These are phyloP conservation scores for Cryptococcus jaspeensis DNA, from an alignment of 1,284 basidiomycete species.

Conservation along the genomic window DNA sequence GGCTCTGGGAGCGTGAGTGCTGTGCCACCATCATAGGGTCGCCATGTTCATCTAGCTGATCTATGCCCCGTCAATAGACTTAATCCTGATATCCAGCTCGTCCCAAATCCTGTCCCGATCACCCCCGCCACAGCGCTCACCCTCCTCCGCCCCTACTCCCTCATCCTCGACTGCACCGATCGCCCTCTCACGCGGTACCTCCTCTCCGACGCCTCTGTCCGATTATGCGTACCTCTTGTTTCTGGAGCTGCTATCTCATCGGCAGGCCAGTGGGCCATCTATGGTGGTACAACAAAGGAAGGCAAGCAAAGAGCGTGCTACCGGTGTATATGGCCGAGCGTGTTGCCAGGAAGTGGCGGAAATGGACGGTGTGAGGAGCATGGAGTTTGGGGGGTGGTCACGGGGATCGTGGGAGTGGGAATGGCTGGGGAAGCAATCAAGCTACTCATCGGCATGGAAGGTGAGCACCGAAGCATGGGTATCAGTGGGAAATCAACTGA, in stretches of 20 bases:
- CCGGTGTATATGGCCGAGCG: conserved; percentile 82
- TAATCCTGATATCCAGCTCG: conserved; percentile 64
- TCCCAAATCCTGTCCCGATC: conserved; percentile 60
- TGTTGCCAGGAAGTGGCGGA: conserved; percentile 61
- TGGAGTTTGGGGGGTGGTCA: conserved; percentile 86
- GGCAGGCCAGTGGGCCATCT: conserved; percentile 85
- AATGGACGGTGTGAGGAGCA: conserved; percentile 82
- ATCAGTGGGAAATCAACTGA: neutral
- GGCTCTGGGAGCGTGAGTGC: conserved; percentile 61
- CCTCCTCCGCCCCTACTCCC: conserved; percentile 65
- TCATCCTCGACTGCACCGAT: conserved; percentile 94
- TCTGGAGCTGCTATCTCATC: conserved; percentile 89
- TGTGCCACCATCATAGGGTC: neutral
- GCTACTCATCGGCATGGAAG: conserved; percentile 68
- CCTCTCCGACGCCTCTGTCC: conserved; percentile 84
- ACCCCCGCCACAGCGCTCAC: conserved; percentile 61
- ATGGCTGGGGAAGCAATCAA: conserved; percentile 91
- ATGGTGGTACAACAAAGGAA: conserved; percentile 47
- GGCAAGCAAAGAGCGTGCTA: conserved; percentile 76
- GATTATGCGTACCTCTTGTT: conserved; percentile 72
- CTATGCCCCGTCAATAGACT: conserved; percentile 55
- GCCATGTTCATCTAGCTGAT: neutral
- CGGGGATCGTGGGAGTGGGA: conserved; percentile 84
- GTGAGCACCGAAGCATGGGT: conserved; percentile 53
- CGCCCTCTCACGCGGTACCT: conserved; percentile 90